Evolutionary conservation across 2,329 filamentous ascomycete species (phyloP).

Genomic region (Mariannaea sp.): DNA sequence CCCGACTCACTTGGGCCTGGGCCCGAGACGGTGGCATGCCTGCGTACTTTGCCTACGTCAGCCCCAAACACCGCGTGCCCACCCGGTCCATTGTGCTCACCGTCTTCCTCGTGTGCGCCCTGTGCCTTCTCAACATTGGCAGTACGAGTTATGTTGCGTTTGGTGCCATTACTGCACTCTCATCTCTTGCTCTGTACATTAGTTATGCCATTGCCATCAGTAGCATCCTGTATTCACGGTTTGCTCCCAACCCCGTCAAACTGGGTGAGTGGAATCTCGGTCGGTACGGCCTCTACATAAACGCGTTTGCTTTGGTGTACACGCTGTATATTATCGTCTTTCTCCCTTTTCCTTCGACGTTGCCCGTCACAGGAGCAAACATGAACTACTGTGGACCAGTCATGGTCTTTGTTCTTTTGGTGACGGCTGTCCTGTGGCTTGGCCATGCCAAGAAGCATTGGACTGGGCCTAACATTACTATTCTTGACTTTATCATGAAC

Average conservation of each 20-base stretch:
- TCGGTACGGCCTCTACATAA: slow-evolving; percentile 23
- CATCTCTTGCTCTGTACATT: slow-evolving; percentile 33
- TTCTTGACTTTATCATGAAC: slow-evolving; percentile 33
- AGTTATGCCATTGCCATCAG: slow-evolving; percentile 34
- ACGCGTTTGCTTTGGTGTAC: slow-evolving; percentile 30
- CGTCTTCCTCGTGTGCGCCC: slow-evolving; percentile 34
- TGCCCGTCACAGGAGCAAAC: slow-evolving; percentile 29
- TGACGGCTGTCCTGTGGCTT: slow-evolving; percentile 30
- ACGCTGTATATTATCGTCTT: slow-evolving; percentile 35
- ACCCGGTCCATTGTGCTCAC: slow-evolving; percentile 31
- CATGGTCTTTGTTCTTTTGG: slow-evolving; percentile 28
- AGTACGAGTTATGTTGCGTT: slow-evolving; percentile 35
- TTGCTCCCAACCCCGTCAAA: slow-evolving; percentile 19
- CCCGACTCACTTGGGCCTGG: slow-evolving; percentile 36
- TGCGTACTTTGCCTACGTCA: slow-evolving; percentile 33
- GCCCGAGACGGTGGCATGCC: slow-evolving; percentile 35
- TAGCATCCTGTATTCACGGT: slow-evolving; percentile 32
- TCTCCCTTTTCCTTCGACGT: slow-evolving; percentile 32
- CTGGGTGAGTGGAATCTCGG: slow-evolving; percentile 36
- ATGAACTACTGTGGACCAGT: slow-evolving; percentile 37
- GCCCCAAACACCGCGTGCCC: slow-evolving; percentile 31
- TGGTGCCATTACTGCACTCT: slow-evolving; percentile 32
- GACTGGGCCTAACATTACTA: slow-evolving; percentile 31
- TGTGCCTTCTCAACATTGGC: slow-evolving; percentile 35
- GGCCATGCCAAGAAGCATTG: slow-evolving; percentile 30